Conservation (phyloP, 805 yeast genomes). For the Sugiyamaella boreocaroliniensis region DNA sequence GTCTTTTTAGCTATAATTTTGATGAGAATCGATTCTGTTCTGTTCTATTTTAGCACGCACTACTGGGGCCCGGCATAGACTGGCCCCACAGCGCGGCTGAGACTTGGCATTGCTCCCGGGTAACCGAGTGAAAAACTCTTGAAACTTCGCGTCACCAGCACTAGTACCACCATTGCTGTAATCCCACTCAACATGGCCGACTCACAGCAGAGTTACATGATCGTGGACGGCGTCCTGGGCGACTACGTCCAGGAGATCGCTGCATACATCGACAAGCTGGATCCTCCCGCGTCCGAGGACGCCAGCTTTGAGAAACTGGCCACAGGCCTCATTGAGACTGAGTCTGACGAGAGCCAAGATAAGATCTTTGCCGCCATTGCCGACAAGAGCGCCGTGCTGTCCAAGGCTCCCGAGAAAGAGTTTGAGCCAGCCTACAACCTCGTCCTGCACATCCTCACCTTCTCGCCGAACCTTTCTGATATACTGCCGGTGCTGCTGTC, state of each 20-base stretch:
- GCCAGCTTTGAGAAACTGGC: slow-evolving; percentile 15
- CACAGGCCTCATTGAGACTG: slow-evolving; percentile 23
- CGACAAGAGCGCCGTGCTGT: slow-evolving; percentile 23
- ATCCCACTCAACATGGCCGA: slow-evolving; percentile 2
- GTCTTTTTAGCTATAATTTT: no score
- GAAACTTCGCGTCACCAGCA: not conserved
- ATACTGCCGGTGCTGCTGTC: slow-evolving; percentile 27
- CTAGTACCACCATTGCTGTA: no score
- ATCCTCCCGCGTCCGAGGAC: slow-evolving; percentile 21
- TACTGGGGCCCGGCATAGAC: no score
- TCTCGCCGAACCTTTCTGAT: slow-evolving; percentile 29
- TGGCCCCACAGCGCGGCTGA: no score
- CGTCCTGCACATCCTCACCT: slow-evolving; percentile 31
- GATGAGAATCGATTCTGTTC: no score
- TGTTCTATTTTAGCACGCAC: no score
- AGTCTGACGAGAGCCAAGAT: slow-evolving; percentile 22
- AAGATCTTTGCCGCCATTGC: slow-evolving; percentile 28
- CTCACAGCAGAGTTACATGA: slow-evolving; percentile 26
- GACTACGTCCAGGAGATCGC: slow-evolving; percentile 33
- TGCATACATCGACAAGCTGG: slow-evolving; percentile 31
- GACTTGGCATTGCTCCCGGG: not conserved
- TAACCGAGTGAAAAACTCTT: not conserved
- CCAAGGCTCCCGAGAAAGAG: slow-evolving; percentile 31
- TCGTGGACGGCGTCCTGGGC: slow-evolving; percentile 34
- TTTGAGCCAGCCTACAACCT: slow-evolving; percentile 36